phyloP scores from a whole-genome alignment of 2,329 filamentous ascomycete genomes.

The Fusarium mundagurra region DNA sequence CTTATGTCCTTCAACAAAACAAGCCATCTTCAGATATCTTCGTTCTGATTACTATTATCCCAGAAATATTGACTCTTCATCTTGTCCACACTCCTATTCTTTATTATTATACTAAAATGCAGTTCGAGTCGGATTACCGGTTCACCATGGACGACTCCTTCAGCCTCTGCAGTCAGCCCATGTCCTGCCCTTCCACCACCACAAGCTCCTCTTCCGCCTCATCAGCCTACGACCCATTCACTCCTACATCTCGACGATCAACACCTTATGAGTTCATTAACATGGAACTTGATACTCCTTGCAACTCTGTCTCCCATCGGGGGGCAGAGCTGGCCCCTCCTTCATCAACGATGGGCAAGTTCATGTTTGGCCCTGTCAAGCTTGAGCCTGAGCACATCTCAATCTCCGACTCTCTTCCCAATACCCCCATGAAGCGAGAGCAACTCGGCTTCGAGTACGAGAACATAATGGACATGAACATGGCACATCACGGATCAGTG shows the following conservation, averaged over 20 bases:
- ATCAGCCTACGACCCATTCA: conserved; percentile 55
- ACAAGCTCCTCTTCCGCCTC: conserved; percentile 54
- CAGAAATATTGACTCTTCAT: too few relatives aligned
- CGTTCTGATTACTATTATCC: too few relatives aligned
- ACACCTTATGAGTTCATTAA: conserved; percentile 51
- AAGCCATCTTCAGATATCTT: too few relatives aligned
- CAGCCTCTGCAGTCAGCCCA: too few relatives aligned
- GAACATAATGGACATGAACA: conserved; percentile 51
- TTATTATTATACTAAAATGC: too few relatives aligned
- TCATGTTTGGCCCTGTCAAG: conserved; percentile 48
- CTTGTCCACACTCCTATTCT: too few relatives aligned
- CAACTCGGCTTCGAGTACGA: conserved; percentile 50
- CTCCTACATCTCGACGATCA: conserved; percentile 56
- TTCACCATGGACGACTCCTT: too few relatives aligned
- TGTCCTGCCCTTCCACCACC: conserved; percentile 47
- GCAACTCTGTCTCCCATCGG: too few relatives aligned
- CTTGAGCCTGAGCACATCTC: conserved; percentile 47
- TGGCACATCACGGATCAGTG: conserved; percentile 47
- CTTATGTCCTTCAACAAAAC: too few relatives aligned
- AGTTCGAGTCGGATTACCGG: too few relatives aligned
- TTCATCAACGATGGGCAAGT: conserved; percentile 47
- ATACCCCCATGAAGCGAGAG: conserved; percentile 52
- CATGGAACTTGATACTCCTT: conserved; percentile 52
- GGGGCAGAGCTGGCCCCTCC: too few relatives aligned
- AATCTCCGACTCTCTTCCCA: conserved; percentile 46